Conservation (phyloP, 1,284 basidiomycete species). For the Ganoderma resinaceum region DNA sequence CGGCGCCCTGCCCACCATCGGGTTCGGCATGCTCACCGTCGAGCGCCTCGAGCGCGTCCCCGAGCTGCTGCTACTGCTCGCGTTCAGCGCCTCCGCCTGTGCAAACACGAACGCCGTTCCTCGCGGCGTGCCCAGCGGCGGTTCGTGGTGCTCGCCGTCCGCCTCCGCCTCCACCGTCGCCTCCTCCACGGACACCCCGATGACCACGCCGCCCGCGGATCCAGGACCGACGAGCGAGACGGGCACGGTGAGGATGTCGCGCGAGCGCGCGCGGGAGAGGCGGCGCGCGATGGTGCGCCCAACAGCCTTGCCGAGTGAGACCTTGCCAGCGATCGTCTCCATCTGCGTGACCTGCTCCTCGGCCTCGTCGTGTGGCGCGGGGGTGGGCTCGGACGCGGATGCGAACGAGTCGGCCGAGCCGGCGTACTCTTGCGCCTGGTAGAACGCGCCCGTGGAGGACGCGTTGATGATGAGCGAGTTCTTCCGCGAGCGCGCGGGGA, state of each 20-base stretch:
- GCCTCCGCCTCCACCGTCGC: constrained; percentile 56
- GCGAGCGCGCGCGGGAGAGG: constrained; percentile 52
- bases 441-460: constrained; percentile 44
- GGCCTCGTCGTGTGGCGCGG: constrained; percentile 37
- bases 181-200: constrained; percentile 67
- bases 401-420: constrained; percentile 60
- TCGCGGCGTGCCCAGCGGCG: constrained; percentile 16
- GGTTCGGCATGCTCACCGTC: constrained; percentile 43
- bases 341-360: constrained; percentile 62
- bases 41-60: constrained; percentile 43
- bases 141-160: constrained; percentile 36
- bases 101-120: constrained; percentile 42
- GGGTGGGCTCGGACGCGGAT: constrained; percentile 36
- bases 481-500: constrained; percentile 29
- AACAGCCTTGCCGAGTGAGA: constrained; percentile 57
- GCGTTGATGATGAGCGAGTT: constrained; percentile 34
- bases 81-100: constrained; percentile 39
- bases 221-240: constrained; percentile 14
- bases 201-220: constrained; percentile 49
- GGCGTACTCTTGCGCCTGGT: constrained; percentile 55
- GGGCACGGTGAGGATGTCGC: constrained; percentile 34
- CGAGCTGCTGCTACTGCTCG: constrained; percentile 42
- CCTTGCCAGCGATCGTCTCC: constrained; percentile 58
- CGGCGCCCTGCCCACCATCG: background rate
- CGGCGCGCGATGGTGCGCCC: constrained; percentile 58